Evolutionary conservation across 2,329 filamentous ascomycete species (phyloP).

Genomic region (Aspergillus sp.): DNA sequence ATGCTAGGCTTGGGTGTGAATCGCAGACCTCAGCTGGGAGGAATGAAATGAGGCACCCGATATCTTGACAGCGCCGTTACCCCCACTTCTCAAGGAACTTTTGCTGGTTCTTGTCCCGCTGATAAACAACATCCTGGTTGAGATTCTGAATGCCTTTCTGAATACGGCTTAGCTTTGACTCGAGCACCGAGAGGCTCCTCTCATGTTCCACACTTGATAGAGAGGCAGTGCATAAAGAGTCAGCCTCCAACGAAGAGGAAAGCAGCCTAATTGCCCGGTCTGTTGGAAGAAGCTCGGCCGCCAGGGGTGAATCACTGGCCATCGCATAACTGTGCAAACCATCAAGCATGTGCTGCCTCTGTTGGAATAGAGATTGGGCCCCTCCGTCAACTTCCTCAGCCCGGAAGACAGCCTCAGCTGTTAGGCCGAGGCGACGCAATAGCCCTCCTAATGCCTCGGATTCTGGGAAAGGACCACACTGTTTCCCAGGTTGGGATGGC

Average conservation of each 20-base stretch:
- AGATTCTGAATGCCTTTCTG: slow-evolving; percentile 36
- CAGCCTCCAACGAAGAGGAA: slow-evolving; percentile 28
- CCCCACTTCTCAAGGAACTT: slow-evolving; percentile 37
- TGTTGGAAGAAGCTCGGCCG: slow-evolving; percentile 27
- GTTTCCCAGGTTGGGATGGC: slow-evolving; percentile 17
- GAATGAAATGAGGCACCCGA: not conserved
- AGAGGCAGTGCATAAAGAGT: slow-evolving; percentile 30
- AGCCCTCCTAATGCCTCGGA: slow-evolving; percentile 30
- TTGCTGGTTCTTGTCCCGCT: slow-evolving; percentile 30
- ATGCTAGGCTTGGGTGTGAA: not conserved
- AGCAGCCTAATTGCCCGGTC: slow-evolving; percentile 37
- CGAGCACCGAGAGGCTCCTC: slow-evolving; percentile 28
- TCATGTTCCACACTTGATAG: slow-evolving; percentile 29
- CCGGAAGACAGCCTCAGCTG: slow-evolving; percentile 27
- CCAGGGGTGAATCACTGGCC: slow-evolving; percentile 32
- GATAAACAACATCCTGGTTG: slow-evolving; percentile 33
- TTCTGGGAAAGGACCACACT: slow-evolving; percentile 15
- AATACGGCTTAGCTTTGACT: slow-evolving; percentile 29
- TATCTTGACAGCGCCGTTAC: slow-evolving; percentile 5
- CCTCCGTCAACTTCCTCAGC: slow-evolving; percentile 20
- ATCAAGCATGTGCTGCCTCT: slow-evolving; percentile 30
- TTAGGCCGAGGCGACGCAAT: slow-evolving; percentile 35
- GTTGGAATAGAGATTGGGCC: slow-evolving; percentile 27
- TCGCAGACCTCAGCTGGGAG: not conserved
- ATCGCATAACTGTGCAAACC: slow-evolving; percentile 26